Evolutionary conservation across 1,284 basidiomycete species (phyloP).

Genomic region (Rhodotorula mucilaginosa): DNA sequence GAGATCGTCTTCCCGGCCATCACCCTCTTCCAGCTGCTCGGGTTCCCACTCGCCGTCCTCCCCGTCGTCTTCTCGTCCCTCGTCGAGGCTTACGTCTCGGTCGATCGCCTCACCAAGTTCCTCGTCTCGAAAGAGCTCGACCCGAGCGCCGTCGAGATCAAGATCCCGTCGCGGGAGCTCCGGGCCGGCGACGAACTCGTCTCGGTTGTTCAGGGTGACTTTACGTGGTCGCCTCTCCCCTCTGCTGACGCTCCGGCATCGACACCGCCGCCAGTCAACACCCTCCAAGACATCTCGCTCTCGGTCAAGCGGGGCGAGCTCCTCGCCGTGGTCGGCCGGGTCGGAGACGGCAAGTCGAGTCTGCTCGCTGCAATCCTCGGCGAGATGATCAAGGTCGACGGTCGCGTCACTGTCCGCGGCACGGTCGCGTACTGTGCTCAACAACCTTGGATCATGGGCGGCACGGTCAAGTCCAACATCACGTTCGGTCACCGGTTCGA

Average conservation of each 20-base stretch:
- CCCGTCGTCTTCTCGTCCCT: conserved; percentile 61
- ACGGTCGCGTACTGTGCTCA: conserved; percentile 83
- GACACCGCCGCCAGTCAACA: conserved; percentile 52
- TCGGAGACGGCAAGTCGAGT: conserved; percentile 78
- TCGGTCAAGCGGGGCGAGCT: conserved; percentile 80
- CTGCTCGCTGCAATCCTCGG: conserved; percentile 67
- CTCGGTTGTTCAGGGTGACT: conserved; percentile 50
- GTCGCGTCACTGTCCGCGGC: conserved; percentile 68
- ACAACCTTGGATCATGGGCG: conserved; percentile 80
- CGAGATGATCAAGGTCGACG: conserved; percentile 78
- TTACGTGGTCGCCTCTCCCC: conserved; percentile 47
- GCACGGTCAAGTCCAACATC: conserved; percentile 84
- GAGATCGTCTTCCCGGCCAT: conserved; percentile 94
- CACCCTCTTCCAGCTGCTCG: conserved; percentile 83
- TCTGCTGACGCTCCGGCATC: conserved; percentile 9
- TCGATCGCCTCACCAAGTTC: conserved; percentile 74
- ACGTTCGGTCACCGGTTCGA: conserved; percentile 86
- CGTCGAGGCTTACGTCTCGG: conserved; percentile 81
- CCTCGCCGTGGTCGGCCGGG: conserved; percentile 78
- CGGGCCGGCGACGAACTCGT: conserved; percentile 66
- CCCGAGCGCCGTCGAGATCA: conserved; percentile 61
- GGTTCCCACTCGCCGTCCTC: conserved; percentile 73
- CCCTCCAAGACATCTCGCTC: conserved; percentile 73
- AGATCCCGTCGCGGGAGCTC: conserved; percentile 51
- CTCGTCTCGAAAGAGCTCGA: conserved; percentile 78